Evolutionary conservation across 352 stramenopile species (phyloP), one percentile per base, ranked within the genome.

Genomic region (Saprolegnia parasitica): DNA sequence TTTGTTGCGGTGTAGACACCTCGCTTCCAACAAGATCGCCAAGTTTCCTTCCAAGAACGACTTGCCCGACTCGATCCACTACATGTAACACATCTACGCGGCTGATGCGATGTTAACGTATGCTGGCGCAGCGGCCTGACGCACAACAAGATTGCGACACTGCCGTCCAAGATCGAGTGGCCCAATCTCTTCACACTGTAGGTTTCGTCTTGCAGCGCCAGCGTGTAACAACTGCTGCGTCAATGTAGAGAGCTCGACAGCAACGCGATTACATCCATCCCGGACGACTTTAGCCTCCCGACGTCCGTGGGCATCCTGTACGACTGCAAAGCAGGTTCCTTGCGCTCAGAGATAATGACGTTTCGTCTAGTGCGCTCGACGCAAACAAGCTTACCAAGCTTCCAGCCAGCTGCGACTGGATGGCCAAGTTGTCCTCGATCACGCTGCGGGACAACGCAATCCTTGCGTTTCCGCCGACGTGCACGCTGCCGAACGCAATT

Each of bases 21-120:
- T 68, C 6, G 26, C 20, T 15, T 46, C 23, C 39, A 68, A 68
- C 62, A 16, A 68, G n/a, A 68, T 68, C 40, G 42, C 23, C n/a
- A 26, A 18, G n/a, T 68, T 68, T 26, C 62, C 62, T 55, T 23
- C 24, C 45, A 37, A 16, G 26, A 58, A 0, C 46, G 47, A 18
- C 50, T 32, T 21, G 11, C 40, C 13, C 23, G 11, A 11, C 40
- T 68, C 13, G 8, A 42, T 57, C 39, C 62, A 13, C 42, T 68
- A 32, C 52, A 68, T 26, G 39, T 67, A 21, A 4, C 32, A 37
- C 11, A 9, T 11, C 8, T 26, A 32, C 24, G 8, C 45, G 16
- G 9, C 21, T 56, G 15, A 67, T 26, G n/a, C 29, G 29, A 35
- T 35, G 2, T 35, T 5, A 35, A 35, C 5, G 29, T 35, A n/a